Evolutionary conservation across 176 grass and related monocot species (phyloP).

Genomic region (Thalia dealbata): DNA sequence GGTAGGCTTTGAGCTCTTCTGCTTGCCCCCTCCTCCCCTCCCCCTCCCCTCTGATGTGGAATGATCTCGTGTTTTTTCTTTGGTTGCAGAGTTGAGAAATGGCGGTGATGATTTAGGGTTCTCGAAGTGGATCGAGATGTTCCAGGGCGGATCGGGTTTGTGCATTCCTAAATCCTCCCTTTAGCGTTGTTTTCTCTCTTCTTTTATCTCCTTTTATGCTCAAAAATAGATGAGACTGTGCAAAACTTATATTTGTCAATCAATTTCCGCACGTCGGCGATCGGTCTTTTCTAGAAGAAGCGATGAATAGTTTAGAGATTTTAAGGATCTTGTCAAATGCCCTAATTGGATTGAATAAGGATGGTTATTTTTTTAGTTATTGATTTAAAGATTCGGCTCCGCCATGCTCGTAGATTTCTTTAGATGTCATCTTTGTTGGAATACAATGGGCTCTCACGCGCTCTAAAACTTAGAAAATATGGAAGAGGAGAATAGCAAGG

Average conservation of each 20-base stretch:
- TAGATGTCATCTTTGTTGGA: neutral
- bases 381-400: neutral
- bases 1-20: neutral
- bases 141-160: constrained; percentile 55
- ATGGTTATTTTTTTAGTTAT: neutral
- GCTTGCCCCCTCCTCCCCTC: neutral
- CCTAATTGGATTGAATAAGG: too few relatives aligned
- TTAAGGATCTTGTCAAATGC: too few relatives aligned
- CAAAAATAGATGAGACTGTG: too few relatives aligned
- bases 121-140: constrained; percentile 48
- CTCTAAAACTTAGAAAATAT: too few relatives aligned
- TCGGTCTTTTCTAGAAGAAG: too few relatives aligned
- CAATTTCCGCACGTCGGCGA: too few relatives aligned
- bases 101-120: constrained; percentile 66
- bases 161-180: constrained; percentile 13
- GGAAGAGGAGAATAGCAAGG: too few relatives aligned
- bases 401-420: neutral
- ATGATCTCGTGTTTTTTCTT: neutral
- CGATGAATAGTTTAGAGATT: too few relatives aligned
- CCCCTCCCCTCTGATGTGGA: neutral
- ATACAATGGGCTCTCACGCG: too few relatives aligned
- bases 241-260: too few relatives aligned
- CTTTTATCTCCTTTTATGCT: neutral
- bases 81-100: constrained; percentile 34
- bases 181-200: too few relatives aligned